Base-by-base conservation (phyloP, 2,329 filamentous ascomycete species). In the Cadophora sp. region DNA sequence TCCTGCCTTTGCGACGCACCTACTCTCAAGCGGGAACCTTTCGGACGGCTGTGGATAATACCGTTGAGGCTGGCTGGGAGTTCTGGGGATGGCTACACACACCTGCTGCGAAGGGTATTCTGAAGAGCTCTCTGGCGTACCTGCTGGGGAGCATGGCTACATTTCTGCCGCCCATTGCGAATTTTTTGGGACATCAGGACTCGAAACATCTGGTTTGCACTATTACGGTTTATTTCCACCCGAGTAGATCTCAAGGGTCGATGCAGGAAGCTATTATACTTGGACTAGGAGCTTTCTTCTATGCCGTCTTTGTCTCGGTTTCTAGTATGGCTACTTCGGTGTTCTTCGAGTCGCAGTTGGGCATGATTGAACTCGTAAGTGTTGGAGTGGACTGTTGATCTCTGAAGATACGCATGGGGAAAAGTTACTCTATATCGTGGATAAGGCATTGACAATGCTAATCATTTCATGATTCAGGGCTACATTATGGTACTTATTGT, bases 121-220 rank as follows among this genome's bases (percentile, higher is more conserved):
- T 97, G 74, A 97, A 97, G 80, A 97, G 94, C 82, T 94, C 93
- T 39, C 80, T 97, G 68, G 95, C 94, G 53, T 97, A 97, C 80
- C 82, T 96, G 4, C 80, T 97, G 41, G 95, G 92, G 20, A 96
- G 92, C 72, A 82, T 97, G 78, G 93, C 90, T 43, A 97, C 94
- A 0, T 96, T 97, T 74, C 89, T 93, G 69, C 87, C 90, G 2
- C 85, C 86, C 2, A 83, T 97, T 65, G 89, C 93, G 18, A 81
- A 84, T 8, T 87, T 94, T 65, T 83, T 97, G 18, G 95, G 95
- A 85, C 69, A 90, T 70, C 91, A 94, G 76, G 94, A 97, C 79
- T 93, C 93, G 60, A 97, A 97, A 77, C 95, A 97, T 79, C 90
- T 97, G 76, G 93, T 97, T 61, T 94, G 94, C 39, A 97, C 95